phyloP scores from a whole-genome alignment of 345 rosid species.

The Firmiana major region DNA sequence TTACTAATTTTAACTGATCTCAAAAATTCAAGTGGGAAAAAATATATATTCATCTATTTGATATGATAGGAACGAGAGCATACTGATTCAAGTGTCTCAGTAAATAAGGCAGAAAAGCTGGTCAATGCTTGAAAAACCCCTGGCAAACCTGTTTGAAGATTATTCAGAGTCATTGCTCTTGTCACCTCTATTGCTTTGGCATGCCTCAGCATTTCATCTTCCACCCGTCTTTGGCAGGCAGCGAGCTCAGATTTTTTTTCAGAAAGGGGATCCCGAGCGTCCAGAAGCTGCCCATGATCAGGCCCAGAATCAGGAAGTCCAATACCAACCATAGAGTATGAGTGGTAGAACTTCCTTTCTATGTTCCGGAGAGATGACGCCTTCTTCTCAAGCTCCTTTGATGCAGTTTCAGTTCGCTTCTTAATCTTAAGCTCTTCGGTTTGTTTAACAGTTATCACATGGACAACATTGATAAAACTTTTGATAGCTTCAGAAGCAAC shows the following conservation, averaged over 20 bases:
- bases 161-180: constrained; percentile 79
- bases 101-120: constrained; percentile 75
- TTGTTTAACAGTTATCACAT: constrained; percentile 73
- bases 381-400: constrained; percentile 92
- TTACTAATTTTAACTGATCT: constrained; percentile 12
- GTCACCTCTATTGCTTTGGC: constrained; percentile 89
- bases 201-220: constrained; percentile 89
- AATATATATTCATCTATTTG: constrained; percentile 41
- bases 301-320: constrained; percentile 71
- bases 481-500: constrained; percentile 98
- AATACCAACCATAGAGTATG: constrained; percentile 86
- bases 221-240: constrained; percentile 78
- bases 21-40: constrained; percentile 24
- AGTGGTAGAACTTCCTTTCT: constrained; percentile 89
- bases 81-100: constrained; percentile 59
- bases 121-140: constrained; percentile 92
- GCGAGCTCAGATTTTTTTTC: constrained; percentile 90
- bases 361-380: constrained; percentile 80
- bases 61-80: constrained; percentile 78
- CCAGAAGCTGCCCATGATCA: constrained; percentile 62
- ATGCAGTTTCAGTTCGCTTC: constrained; percentile 67
- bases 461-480: constrained; percentile 84
- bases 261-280: constrained; percentile 80
- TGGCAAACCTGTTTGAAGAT: constrained; percentile 87
- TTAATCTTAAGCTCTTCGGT: constrained; percentile 74